Evolutionary conservation across 352 stramenopile species (phyloP).

Genomic region (Phytophthora cryptogea): DNA sequence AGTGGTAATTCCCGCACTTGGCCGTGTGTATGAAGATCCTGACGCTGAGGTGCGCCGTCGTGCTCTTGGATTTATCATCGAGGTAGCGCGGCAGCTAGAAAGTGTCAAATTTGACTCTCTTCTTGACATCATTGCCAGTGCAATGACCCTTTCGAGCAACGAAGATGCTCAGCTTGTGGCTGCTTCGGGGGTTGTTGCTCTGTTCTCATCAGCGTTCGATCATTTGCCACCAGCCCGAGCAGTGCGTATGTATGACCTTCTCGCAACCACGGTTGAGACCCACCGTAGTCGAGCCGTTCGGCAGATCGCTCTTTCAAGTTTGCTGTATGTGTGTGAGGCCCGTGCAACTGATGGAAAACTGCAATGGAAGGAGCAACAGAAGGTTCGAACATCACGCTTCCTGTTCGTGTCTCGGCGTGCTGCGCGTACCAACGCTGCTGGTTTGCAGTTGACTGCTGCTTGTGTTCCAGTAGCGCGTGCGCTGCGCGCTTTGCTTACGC

Average conservation of each 20-base stretch:
- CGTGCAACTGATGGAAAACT: constrained; percentile 61
- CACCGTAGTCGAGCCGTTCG: constrained; percentile 71
- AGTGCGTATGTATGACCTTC: constrained; percentile 82
- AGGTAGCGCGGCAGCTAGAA: constrained; percentile 74
- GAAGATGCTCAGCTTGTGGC: constrained; percentile 74
- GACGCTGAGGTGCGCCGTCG: constrained; percentile 60
- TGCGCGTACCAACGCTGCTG: constrained; percentile 37
- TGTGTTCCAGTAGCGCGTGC: constrained; percentile 66
- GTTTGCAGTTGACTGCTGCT: constrained; percentile 37
- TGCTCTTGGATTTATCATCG: constrained; percentile 66
- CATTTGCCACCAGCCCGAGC: constrained; percentile 70
- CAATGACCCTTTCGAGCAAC: constrained; percentile 62
- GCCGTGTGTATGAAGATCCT: constrained; percentile 73
- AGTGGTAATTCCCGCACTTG: constrained; percentile 71
- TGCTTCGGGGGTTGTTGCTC: constrained; percentile 56
- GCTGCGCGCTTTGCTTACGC: constrained; percentile 67
- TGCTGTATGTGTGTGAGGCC: constrained; percentile 75
- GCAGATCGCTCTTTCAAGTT: constrained; percentile 59
- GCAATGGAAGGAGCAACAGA: constrained; percentile 66
- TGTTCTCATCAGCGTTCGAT: constrained; percentile 84
- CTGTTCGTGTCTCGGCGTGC: constrained; percentile 56
- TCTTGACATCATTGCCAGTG: constrained; percentile 77
- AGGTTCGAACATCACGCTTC: constrained; percentile 77
- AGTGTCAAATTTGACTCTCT: constrained; percentile 82
- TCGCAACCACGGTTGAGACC: constrained; percentile 66